Evolutionary conservation across 148 eudicot species (phyloP).

Genomic region (Rhododendron ovatum): DNA sequence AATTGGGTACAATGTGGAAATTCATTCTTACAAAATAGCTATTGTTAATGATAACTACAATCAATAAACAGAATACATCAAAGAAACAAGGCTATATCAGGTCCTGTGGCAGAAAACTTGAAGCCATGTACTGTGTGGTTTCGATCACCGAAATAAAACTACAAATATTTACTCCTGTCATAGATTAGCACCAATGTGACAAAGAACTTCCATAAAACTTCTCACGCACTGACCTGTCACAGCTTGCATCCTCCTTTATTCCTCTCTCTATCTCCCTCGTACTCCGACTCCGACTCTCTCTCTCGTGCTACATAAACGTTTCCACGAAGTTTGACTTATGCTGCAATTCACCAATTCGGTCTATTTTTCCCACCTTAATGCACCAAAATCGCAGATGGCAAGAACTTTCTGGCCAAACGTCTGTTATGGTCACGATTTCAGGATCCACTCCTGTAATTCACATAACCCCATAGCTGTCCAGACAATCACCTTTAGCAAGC

Average conservation of each 20-base stretch:
- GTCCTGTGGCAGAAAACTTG: background rate
- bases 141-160: background rate
- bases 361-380: background rate
- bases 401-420: background rate
- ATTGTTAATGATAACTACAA: background rate
- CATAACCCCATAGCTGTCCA: background rate
- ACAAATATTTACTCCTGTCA: background rate
- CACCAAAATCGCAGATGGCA: background rate
- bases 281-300: background rate
- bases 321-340: background rate
- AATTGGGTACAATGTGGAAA: background rate
- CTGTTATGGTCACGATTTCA: background rate
- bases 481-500: background rate
- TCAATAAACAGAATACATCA: background rate
- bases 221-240: background rate
- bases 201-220: background rate
- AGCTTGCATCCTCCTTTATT: background rate
- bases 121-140: background rate
- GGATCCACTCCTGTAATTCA: background rate
- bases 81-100: background rate
- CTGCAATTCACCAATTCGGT: background rate
- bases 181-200: background rate
- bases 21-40: background rate
- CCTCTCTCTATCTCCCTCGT: background rate
- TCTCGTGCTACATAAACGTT: background rate